Conservation (phyloP, 768 basidiomycete genomes). For the Psilocybe cyanescens region DNA sequence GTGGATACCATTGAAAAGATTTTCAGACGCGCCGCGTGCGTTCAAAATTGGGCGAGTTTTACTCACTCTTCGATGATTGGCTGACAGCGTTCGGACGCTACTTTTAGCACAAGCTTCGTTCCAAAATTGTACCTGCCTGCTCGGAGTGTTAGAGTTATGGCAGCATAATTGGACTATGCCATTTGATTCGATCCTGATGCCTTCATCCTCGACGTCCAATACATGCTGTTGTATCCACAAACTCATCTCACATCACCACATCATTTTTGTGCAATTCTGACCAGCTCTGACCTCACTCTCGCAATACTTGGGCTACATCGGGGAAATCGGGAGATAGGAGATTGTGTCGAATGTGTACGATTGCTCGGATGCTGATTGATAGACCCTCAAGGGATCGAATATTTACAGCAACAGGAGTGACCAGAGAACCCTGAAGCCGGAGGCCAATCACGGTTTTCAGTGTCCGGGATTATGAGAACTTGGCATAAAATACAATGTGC, state of each 20-base stretch:
- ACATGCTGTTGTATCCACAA: not conserved
- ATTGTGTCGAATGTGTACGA: conserved; percentile 1
- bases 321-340: conserved; percentile 24
- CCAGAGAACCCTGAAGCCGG: not conserved
- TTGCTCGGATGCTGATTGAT: conserved; percentile 1
- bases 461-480: not conserved
- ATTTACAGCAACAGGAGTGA: not conserved
- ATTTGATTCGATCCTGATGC: not conserved
- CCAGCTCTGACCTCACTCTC: not conserved
- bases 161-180: not conserved
- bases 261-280: not conserved
- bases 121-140: conserved; percentile 5
- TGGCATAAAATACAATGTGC: not conserved
- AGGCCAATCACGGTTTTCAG: not conserved
- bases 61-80: not conserved
- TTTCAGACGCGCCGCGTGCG: conserved; percentile 7
- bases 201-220: not conserved
- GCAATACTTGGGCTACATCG: conserved; percentile 6
- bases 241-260: not conserved
- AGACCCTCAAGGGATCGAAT: not conserved
- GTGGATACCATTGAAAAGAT: conserved; percentile 13
- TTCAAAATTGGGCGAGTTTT: conserved; percentile 3
- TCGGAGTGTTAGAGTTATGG: conserved; percentile 1
- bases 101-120: conserved; percentile 8
- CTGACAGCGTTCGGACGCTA: conserved; percentile 4